phyloP scores from a whole-genome alignment of 2,329 filamentous ascomycete species.

The Colletotrichum sp. region DNA sequence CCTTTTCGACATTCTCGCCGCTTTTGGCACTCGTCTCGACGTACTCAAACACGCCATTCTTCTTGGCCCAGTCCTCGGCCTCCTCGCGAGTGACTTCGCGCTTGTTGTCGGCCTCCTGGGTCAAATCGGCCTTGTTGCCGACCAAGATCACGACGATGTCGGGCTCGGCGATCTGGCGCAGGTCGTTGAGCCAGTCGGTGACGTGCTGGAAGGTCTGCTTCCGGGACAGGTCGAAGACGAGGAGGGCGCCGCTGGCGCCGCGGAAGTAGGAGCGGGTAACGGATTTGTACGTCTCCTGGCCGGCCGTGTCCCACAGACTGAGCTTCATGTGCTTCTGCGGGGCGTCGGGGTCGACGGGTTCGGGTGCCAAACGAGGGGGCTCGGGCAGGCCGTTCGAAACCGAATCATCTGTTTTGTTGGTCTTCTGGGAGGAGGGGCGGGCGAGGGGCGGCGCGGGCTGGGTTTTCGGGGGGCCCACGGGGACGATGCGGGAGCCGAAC shows the following conservation, averaged over 20 bases:
- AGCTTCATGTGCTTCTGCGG: conserved; percentile 86
- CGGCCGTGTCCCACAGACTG: conserved; percentile 93
- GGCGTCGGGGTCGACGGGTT: conserved; percentile 31
- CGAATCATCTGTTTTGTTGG: conserved; percentile 5
- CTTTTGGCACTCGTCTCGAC: conserved; percentile 97
- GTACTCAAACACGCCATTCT: conserved; percentile 88
- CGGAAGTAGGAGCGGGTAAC: conserved; percentile 95
- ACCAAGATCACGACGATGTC: conserved; percentile 95
- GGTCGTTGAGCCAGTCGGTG: conserved; percentile 91
- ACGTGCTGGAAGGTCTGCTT: conserved; percentile 85
- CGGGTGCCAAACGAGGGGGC: conserved; percentile 45
- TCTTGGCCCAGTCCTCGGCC: conserved; percentile 86
- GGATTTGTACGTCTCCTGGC: conserved; percentile 96
- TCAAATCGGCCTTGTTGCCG: conserved; percentile 92
- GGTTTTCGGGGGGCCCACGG: conserved; percentile 81
- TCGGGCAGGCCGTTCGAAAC: conserved; percentile 53
- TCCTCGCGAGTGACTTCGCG: conserved; percentile 83
- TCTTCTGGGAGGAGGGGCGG: conserved; percentile 8
- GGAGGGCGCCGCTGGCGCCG: conserved; percentile 72
- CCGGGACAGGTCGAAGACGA: conserved; percentile 94
- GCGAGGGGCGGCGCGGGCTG: conserved; percentile 42
- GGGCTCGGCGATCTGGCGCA: conserved; percentile 93
- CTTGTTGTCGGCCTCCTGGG: conserved; percentile 59
- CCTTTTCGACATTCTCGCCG: conserved; percentile 90
- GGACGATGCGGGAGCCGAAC: conserved; percentile 91